Evolutionary conservation across 192 early-diverging fungal species (phyloP).

Genomic region (Entomortierella lignicola): DNA sequence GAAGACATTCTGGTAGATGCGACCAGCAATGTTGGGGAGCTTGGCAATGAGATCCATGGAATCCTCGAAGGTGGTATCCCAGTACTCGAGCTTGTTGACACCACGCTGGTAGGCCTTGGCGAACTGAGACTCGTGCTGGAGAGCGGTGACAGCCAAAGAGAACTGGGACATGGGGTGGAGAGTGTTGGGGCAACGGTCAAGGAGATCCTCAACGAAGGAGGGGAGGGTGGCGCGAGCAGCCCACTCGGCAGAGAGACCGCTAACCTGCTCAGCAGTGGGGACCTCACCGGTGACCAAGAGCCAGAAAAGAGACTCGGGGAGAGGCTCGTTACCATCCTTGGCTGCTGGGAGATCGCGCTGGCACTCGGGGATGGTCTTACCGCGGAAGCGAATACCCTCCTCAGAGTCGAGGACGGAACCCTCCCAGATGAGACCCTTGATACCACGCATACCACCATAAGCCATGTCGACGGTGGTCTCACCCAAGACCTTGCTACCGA

Average conservation of each 20-base stretch:
- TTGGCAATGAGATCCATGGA: conserved; percentile 99
- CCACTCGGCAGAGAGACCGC: conserved; percentile 93
- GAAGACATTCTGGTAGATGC: conserved; percentile 99
- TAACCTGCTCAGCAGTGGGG: conserved; percentile 92
- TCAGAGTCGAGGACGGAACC: conserved; percentile 97
- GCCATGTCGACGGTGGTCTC: conserved; percentile 97
- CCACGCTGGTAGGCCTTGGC: conserved; percentile 96
- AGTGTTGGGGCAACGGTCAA: conserved; percentile 98
- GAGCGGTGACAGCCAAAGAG: conserved; percentile 94
- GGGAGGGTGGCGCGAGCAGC: conserved; percentile 94
- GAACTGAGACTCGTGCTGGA: conserved; percentile 96
- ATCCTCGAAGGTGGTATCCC: conserved; percentile 97
- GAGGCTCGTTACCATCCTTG: conserved; percentile 88
- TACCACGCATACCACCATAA: conserved; percentile 99
- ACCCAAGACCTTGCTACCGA: conserved; percentile 91
- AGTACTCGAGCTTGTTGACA: conserved; percentile 95
- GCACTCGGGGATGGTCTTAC: conserved; percentile 95
- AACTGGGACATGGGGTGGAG: conserved; percentile 99
- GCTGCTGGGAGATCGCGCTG: conserved; percentile 91
- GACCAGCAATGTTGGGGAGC: conserved; percentile 94
- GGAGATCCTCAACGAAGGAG: conserved; percentile 94
- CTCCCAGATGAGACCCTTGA: conserved; percentile 99
- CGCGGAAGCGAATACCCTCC: conserved; percentile 99
- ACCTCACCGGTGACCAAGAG: conserved; percentile 97
- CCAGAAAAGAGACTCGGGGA: conserved; percentile 99